These are phyloP conservation scores for Boechera stricta DNA, from an alignment of 345 rosid genomes.

Conservation along the genomic window DNA sequence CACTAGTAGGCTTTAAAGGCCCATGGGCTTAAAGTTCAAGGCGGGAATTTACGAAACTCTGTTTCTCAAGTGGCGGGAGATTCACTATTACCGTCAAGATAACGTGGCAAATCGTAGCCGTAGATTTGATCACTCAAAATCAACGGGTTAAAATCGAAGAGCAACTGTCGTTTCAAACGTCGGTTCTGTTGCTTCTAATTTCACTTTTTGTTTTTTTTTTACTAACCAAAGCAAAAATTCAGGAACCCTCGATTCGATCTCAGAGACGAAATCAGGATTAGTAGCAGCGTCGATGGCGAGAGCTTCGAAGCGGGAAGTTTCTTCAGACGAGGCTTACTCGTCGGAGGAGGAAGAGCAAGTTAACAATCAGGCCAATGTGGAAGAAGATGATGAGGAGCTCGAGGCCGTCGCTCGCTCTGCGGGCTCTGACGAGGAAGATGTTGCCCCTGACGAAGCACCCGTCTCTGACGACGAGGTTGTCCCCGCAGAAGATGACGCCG, in stretches of 20 bases:
- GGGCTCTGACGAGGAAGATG: conserved; percentile 51
- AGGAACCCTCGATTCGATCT: conserved; percentile 54
- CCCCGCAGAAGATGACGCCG: conserved; percentile 48
- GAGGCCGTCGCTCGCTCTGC: conserved; percentile 93
- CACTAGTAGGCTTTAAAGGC: too few relatives aligned
- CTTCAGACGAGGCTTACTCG: conserved; percentile 70
- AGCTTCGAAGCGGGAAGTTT: conserved; percentile 59
- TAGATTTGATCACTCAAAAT: conserved; percentile 21
- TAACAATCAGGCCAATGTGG: conserved; percentile 69
- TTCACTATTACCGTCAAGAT: background rate
- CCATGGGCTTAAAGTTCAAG: conserved; percentile 13
- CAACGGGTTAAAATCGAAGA: conserved; percentile 43
- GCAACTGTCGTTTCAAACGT: conserved; percentile 35
- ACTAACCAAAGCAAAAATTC: background rate
- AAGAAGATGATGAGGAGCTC: conserved; percentile 95
- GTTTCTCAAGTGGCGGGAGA: conserved; percentile 37
- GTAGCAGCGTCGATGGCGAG: conserved; percentile 56
- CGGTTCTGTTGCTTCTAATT: conserved; percentile 3
- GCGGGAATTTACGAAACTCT: conserved; percentile 38
- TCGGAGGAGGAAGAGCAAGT: conserved; percentile 53
- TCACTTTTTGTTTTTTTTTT: conserved; percentile 17
- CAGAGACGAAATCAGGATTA: conserved; percentile 30
- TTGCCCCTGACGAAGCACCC: conserved; percentile 35
- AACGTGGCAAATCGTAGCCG: conserved; percentile 35
- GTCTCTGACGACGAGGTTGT: conserved; percentile 35